phyloP scores from a whole-genome alignment of 208 protist species.

The Crithidia fasciculata region DNA sequence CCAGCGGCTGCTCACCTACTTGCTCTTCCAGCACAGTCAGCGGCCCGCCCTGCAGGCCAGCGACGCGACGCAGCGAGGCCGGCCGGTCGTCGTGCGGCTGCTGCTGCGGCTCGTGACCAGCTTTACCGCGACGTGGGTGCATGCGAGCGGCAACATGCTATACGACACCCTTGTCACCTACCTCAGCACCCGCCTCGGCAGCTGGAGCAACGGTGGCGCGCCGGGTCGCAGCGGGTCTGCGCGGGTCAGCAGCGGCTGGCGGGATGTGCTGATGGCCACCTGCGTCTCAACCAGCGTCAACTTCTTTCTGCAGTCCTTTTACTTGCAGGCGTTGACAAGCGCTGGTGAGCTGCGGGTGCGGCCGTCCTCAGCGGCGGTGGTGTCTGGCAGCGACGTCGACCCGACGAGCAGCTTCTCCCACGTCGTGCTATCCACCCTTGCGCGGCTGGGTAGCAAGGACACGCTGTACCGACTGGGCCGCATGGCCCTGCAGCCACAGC shows the following conservation, averaged over 20 bases:
- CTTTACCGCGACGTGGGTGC: slow-evolving; percentile 36
- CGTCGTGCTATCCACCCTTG: slow-evolving; percentile 15
- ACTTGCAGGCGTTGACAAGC: slow-evolving; percentile 28
- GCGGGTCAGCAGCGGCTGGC: slow-evolving; percentile 27
- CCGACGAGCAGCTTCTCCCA: slow-evolving; percentile 8
- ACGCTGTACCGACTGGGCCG: slow-evolving; percentile 22
- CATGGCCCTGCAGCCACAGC: slow-evolving; percentile 17
- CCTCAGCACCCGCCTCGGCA: slow-evolving; percentile 27
- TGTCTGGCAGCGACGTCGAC: not conserved
- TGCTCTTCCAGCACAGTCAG: slow-evolving; percentile 24
- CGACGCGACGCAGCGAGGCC: not conserved
- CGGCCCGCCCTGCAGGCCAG: slow-evolving; percentile 3
- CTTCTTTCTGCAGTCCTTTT: slow-evolving; percentile 24
- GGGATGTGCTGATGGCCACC: slow-evolving; percentile 29
- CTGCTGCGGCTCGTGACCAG: slow-evolving; percentile 29
- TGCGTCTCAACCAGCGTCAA: slow-evolving; percentile 32
- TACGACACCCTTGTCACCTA: slow-evolving; percentile 38
- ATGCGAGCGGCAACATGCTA: slow-evolving; percentile 33
- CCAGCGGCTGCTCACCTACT: slow-evolving; percentile 22
- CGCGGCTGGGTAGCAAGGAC: slow-evolving; percentile 24
- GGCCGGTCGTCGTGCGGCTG: slow-evolving; percentile 4
- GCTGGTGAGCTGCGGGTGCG: slow-evolving; percentile 24
- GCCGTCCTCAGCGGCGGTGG: not conserved
- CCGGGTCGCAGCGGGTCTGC: not conserved
- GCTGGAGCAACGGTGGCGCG: slow-evolving; percentile 13